These are phyloP conservation scores for Stevia rebaudiana DNA, from an alignment of 140 eudicot genomes.

Conservation along the genomic window DNA sequence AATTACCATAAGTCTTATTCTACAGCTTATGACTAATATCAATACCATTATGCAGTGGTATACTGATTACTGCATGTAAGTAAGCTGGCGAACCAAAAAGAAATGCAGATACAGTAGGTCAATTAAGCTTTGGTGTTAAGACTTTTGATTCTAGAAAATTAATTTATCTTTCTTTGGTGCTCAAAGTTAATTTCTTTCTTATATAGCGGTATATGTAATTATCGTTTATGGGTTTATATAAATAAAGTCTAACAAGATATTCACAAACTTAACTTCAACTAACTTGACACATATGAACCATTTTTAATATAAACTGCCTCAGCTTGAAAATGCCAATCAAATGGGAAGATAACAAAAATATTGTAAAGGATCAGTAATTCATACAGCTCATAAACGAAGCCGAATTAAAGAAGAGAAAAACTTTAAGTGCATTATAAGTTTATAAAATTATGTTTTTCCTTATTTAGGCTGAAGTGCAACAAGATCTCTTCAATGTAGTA, in stretches of 20 bases:
- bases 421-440: neutral
- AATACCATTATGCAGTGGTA: neutral
- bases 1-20: neutral
- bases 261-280: slow-evolving; percentile 4
- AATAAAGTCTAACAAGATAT: slow-evolving; percentile 2
- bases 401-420: slow-evolving; percentile 7
- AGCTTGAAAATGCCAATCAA: neutral
- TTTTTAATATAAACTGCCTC: neutral
- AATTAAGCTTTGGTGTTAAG: neutral
- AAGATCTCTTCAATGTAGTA: neutral
- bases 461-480: neutral
- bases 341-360: neutral
- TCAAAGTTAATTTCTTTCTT: too few species aligned
- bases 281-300: neutral
- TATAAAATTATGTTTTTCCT: neutral
- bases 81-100: neutral
- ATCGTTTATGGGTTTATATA: neutral
- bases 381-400: neutral
- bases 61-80: neutral
- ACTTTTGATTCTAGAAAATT: slow-evolving; percentile 5
- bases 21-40: neutral
- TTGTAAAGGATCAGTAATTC: slow-evolving; percentile 5
- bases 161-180: neutral
- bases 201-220: too few species aligned
- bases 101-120: slow-evolving; percentile 5